These are phyloP conservation scores for Debaryomyces coudertii DNA, from an alignment of 1,139 yeast species.

Conservation along the genomic window DNA sequence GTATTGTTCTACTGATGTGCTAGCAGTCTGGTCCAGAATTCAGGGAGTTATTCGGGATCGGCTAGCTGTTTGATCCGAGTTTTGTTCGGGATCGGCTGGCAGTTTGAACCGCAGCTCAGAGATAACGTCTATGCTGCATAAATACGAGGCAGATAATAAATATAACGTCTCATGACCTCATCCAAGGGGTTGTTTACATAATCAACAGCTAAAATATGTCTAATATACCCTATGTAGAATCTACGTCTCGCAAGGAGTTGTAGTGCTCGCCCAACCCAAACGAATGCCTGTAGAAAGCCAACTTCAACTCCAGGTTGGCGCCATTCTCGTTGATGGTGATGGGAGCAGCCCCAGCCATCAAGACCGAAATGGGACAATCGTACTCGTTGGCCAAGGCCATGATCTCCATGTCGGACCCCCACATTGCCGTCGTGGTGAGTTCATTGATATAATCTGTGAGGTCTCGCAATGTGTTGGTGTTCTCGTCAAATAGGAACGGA, in stretches of 20 bases:
- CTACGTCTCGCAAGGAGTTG: conserved; percentile 69
- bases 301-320: conserved; percentile 52
- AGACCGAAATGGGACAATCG: conserved; percentile 71
- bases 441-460: conserved; percentile 71
- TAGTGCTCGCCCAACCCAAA: conserved; percentile 95
- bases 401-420: conserved; percentile 97
- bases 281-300: conserved; percentile 83
- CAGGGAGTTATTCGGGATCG: too few species aligned
- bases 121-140: background rate
- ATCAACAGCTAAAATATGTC: background rate
- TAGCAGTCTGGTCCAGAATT: too few species aligned
- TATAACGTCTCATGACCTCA: background rate
- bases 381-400: conserved; percentile 72
- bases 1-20: too few species aligned
- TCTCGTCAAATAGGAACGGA: conserved; percentile 84
- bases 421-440: conserved; percentile 74
- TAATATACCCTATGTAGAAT: background rate
- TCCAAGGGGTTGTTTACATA: background rate
- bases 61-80: too few species aligned
- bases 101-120: background rate
- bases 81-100: background rate
- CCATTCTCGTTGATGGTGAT: conserved; percentile 60
- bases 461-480: conserved; percentile 61
- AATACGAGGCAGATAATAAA: background rate
- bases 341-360: conserved; percentile 75